Conservation (phyloP, 768 basidiomycete species). For the Suillus subalutaceus region DNA sequence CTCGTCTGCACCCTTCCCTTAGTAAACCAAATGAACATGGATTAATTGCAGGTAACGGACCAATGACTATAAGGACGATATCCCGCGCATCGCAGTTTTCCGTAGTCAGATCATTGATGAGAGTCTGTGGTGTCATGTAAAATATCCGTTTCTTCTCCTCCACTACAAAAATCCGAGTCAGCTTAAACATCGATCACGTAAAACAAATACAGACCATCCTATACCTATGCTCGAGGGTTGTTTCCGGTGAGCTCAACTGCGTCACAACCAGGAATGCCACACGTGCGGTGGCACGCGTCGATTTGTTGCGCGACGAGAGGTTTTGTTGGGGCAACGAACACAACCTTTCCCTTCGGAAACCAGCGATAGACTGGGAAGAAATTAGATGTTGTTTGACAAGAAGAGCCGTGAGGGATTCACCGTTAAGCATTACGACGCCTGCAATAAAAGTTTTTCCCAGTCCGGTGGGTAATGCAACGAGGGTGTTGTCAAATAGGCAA, state of each 20-base stretch:
- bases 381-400: constrained; percentile 10
- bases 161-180: constrained; percentile 49
- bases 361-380: constrained; percentile 73
- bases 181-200: background rate
- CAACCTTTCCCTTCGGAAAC: constrained; percentile 90
- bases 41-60: constrained; percentile 41
- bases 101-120: constrained; percentile 80
- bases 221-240: constrained; percentile 53
- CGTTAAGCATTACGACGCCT: constrained; percentile 95
- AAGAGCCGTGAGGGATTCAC: constrained; percentile 43
- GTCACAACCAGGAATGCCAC: constrained; percentile 88
- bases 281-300: constrained; percentile 88
- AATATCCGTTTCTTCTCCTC: constrained; percentile 83
- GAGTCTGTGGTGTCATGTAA: constrained; percentile 96
- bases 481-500: constrained; percentile 88
- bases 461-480: constrained; percentile 94
- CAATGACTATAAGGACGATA: constrained; percentile 87
- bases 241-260: constrained; percentile 88
- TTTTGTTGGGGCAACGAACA: constrained; percentile 96
- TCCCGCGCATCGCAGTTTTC: constrained; percentile 77
- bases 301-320: constrained; percentile 96
- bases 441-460: constrained; percentile 98
- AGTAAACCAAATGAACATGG: constrained; percentile 6
- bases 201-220: constrained; percentile 53
- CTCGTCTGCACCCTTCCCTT: constrained; percentile 63